Base-by-base conservation (phyloP, 106 monocot genomes). In the Hemerocallis citrina region DNA sequence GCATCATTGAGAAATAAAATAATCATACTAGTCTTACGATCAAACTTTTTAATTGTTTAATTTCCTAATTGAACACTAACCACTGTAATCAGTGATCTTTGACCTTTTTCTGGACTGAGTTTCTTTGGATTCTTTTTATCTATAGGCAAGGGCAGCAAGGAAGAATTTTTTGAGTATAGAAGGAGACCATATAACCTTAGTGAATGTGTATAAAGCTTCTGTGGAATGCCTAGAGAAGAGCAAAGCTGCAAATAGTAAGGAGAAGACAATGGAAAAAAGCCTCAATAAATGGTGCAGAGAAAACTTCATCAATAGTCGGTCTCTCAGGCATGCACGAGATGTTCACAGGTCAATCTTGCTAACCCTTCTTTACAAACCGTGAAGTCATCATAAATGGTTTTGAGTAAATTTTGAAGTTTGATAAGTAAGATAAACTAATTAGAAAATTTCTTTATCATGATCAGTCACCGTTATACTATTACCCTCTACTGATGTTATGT, bases 241-340 rank as follows among this genome's bases (percentile, higher is more conserved):
- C 47, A 81, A 61, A 41, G 64, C 76, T 59, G 67, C 70, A 55
- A 76, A 61, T 55, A 51, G 37, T 27, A 87, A 85, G 57, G 84
- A 77, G 8, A 96, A 87, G 71, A 62, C 73, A 16, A 33, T 77
- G 29, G 81, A 84, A 32, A 91, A 77, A 56, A 61, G 57, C 34
- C 46, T 96, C n/a, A 76, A 68, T 22, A 87, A 71, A 74, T 96
- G 96, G 96, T 96, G 90, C 69, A 83, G 64, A 33, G 87, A 91
- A 34, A 96, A 96, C 51, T 96, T 96, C 67, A 91, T 96, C 64
- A 96, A 96, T 54, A 77, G 61, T 21, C 81, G 90, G 0, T 87
- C 96, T 24, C 63, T 96, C 20, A 85, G 67, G 65, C 96, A 96
- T 79, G 84, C 81, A 21, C 73, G 75, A 36, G 90, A 91, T 72